Base-by-base conservation (phyloP, 345 rosid genomes). In the Eucalyptus cladocalyx region DNA sequence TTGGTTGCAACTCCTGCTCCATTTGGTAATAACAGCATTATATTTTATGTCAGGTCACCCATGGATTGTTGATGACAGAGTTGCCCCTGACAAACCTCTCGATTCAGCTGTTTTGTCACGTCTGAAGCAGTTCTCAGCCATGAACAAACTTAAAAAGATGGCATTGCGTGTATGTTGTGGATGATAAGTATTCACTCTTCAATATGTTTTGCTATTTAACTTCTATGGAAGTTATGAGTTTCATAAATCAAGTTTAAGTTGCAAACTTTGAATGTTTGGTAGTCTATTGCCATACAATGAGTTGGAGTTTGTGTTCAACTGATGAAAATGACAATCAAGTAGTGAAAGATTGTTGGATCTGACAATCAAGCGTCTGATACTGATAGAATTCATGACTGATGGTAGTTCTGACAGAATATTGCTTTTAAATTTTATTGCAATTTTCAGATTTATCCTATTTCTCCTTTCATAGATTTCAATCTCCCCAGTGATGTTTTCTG, bases 101-200 rank as follows among this genome's bases (percentile, higher is more conserved):
- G 99, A 97, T 93, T 97, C 99, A 87, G 99, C 99, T 45, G 99
- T 98, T 26, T 91, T 98, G 92, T 92, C 98, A 26, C 98, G 99
- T 51, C 90, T 98, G 90, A 98, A 98, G 93, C 95, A 98, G 92
- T 98, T 98, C 92, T 96, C 98, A 3, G 99, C 97, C 19, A 97
- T 97, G 99, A 95, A 98, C 91, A 98, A 97, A 90, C 97, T 98
- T 51, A 97, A 98, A 92, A 97, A 98, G 95, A 97, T 98, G 99
- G 99, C 99, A 89, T 89, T 98, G 90, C 94, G 96, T 87, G 99
- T 97, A 97, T 90, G 96, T 90, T 54, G 28, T 76, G 24, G 45
- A 76, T 37, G 83, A 76, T 76, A 72, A 72, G 45, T 72, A 76
- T 16, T 76, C 45, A 37, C 83, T 76, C 42, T 76, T 19, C 83